Evolutionary conservation across 257 asterid species (phyloP), one percentile per base, ranked within the genome.

Genomic region (Solanum rostratum): DNA sequence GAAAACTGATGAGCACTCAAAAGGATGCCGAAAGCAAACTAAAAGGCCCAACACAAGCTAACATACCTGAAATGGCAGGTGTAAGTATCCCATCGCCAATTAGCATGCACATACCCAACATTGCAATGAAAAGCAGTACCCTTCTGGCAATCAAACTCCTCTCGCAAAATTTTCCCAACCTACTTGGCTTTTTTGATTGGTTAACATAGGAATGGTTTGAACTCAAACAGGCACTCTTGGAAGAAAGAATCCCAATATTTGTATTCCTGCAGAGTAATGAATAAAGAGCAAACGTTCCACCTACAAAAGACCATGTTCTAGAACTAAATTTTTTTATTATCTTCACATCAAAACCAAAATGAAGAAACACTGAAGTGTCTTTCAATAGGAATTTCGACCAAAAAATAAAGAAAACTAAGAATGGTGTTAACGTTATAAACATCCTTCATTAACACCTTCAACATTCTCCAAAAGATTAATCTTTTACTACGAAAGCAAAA

Each of bases 51-150:
- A 60, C 19, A 45, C 22, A 83, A 18, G 37, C 65, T 45, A 69
- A 81, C n/a, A 41, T n/a, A 92, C 97, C 97, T 73, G 95, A 93
- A 74, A 93, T 93, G 57, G 94, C 94, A 65, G 94, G 95, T 81
- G 95, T 91, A 57, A 93, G 95, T 63, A 91, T 91, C 46, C 97
- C 95, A 65, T 93, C 97, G 50, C 97, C 97, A 73, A 93, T 93
- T 78, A 90, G 90, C 97, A 93, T 93, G 87, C 94, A 91, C 86
- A 82, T 92, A 68, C 94, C 97, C 70, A 93, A 85, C 83, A 93
- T 90, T 29, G 92, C 90, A 62, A 90, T 22, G 81, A 90, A 90
- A 54, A 88, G 91, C 85, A 90, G 83, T 63, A 90, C 63, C 86
- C 91, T 85, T 85, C 90, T 83, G 70, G 92, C 87, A 79, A 90